These are phyloP conservation scores for Rhizopus delemar DNA, from an alignment of 371 early-diverging fungal genomes.

Conservation along the genomic window DNA sequence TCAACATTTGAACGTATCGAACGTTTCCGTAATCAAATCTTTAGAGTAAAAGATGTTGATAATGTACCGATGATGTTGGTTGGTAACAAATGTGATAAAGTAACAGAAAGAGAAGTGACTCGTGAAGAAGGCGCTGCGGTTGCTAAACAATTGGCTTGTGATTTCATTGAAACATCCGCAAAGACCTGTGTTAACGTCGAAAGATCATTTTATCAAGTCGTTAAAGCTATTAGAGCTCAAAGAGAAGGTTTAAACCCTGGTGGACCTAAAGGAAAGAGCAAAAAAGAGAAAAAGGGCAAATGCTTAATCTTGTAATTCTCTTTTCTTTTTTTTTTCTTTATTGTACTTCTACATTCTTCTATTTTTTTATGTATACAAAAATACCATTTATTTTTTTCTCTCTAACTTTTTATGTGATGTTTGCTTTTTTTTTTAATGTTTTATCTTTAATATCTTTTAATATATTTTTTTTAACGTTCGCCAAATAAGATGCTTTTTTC, in stretches of 20 bases:
- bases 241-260: slow-evolving; percentile 42
- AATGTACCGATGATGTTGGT: slow-evolving; percentile 85
- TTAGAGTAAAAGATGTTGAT: slow-evolving; percentile 79
- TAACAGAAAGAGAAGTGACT: slow-evolving; percentile 73
- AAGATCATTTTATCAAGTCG: slow-evolving; percentile 62
- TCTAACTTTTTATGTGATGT: not conserved
- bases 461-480: no score
- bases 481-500: no score
- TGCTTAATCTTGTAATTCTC: slow-evolving; percentile 37
- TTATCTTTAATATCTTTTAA: no score
- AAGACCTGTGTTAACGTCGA: slow-evolving; percentile 83
- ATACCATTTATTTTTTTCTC: slow-evolving; percentile 2
- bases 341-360: not conserved
- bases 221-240: slow-evolving; percentile 55
- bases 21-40: slow-evolving; percentile 79
- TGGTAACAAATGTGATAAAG: slow-evolving; percentile 89
- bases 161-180: slow-evolving; percentile 83
- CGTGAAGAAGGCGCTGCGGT: slow-evolving; percentile 75
- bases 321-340: not conserved
- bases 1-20: slow-evolving; percentile 84
- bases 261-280: slow-evolving; percentile 29
- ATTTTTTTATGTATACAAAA: not conserved
- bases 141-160: slow-evolving; percentile 65
- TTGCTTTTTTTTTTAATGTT: not conserved
- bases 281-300: slow-evolving; percentile 39